Evolutionary conservation across 2,329 filamentous ascomycete genomes (phyloP), one percentile per base, ranked within the genome.

Genomic region (Colletotrichum sp.): DNA sequence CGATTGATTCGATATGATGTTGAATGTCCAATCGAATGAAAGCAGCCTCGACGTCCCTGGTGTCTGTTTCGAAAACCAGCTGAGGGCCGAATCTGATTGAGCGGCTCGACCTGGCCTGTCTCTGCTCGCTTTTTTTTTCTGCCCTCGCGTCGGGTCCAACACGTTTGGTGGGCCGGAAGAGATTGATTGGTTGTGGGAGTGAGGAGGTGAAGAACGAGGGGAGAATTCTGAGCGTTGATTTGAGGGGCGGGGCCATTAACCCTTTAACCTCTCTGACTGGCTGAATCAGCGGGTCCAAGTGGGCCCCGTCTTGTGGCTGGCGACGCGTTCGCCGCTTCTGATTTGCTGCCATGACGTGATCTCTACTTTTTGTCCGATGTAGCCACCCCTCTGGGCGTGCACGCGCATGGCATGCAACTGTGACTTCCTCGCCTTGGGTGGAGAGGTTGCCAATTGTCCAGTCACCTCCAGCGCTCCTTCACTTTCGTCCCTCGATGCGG

Each of bases 151-250:
- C 69, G 73, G 78, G 71, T 75, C 77, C 64, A 38, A 70, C 71
- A 78, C 75, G 76, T 76, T 59, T 77, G 79, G 85, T 86, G 86
- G 86, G 84, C 79, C 81, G 80, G 78, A 82, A 80, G 80, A 80
- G 80, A 82, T 81, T 88, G 87, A 89, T 89, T 89, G 88, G 87
- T 85, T 85, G 84, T 87, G 84, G 81, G 82, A 84, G 83, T 82
- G 83, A 85, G 82, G 81, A 83, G 82, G 84, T 85, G 80, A 82
- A 81, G 81, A 82, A 81, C 80, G 82, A 82, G 80, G 81, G n/a
- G 85, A 86, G 82, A 85, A 86, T 87, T 83, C 83, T 83, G 85
- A 83, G 83, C 87, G 84, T 82, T 89, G 87, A 89, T 89, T 89
- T 89, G 88, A 89, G 85, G 85, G 86, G 81, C 76, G 81, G 83